Conservation (phyloP, 1,284 basidiomycete genomes). For the Schizophyllum amplum region DNA sequence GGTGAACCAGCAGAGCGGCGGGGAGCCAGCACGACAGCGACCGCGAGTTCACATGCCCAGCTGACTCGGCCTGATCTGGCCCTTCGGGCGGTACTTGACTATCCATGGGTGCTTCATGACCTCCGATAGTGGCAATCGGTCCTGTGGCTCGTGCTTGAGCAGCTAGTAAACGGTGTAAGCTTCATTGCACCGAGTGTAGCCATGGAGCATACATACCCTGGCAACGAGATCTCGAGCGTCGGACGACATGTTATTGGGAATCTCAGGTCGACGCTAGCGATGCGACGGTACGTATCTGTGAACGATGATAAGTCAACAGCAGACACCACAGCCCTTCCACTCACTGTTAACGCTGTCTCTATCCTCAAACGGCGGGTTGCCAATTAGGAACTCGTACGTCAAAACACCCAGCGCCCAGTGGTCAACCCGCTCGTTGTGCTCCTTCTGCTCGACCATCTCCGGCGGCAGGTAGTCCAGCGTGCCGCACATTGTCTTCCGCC, state of each 20-base stretch:
- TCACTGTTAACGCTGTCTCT: slow-evolving; percentile 66
- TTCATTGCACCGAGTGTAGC: background rate
- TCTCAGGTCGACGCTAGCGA: slow-evolving; percentile 74
- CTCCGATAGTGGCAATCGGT: slow-evolving; percentile 73
- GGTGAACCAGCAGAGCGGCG: no score
- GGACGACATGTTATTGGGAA: slow-evolving; percentile 41
- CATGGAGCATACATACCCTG: slow-evolving; percentile 22
- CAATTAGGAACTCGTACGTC: slow-evolving; percentile 91
- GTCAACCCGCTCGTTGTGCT: slow-evolving; percentile 87
- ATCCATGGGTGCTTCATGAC: slow-evolving; percentile 94
- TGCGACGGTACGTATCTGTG: slow-evolving; percentile 81
- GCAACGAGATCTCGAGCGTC: slow-evolving; percentile 37
- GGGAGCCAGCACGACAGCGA: background rate
- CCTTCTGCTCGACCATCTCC: slow-evolving; percentile 93
- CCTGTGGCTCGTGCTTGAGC: slow-evolving; percentile 78
- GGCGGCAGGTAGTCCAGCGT: slow-evolving; percentile 97
- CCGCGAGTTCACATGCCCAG: background rate
- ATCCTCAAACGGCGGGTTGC: slow-evolving; percentile 93
- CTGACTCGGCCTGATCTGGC: background rate
- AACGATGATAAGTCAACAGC: slow-evolving; percentile 2
- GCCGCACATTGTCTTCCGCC: slow-evolving; percentile 86
- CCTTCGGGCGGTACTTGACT: slow-evolving; percentile 55
- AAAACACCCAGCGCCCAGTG: slow-evolving; percentile 97
- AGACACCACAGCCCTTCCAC: slow-evolving; percentile 15
- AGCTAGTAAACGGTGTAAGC: slow-evolving; percentile 44